Percentiles rank a stretch among this genome's conserved stretches.
These are phyloP conservation scores for Kandelia obovata DNA, from an alignment of 345 rosid species.

Conservation along the genomic window DNA sequence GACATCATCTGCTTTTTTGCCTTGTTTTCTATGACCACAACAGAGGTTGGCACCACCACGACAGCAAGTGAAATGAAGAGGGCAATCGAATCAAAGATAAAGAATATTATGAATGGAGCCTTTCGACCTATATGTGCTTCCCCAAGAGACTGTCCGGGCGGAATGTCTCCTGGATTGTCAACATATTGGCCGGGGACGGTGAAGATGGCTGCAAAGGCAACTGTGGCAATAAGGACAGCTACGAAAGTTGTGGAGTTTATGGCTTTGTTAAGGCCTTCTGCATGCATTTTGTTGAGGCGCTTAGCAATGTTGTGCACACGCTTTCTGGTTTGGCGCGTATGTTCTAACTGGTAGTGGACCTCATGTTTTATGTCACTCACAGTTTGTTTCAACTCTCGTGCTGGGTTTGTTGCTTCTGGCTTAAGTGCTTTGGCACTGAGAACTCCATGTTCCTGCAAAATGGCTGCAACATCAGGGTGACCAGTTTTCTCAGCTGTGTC, in stretches of 20 bases:
- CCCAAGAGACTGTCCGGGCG: constrained; percentile 52
- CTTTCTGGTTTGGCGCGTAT: constrained; percentile 76
- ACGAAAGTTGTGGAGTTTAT: constrained; percentile 93
- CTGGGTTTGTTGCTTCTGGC: constrained; percentile 49
- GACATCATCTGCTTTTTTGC: constrained; percentile 98
- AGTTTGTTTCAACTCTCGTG: constrained; percentile 80
- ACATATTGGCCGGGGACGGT: constrained; percentile 87
- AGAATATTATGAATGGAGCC: constrained; percentile 69
- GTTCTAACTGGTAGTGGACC: constrained; percentile 86
- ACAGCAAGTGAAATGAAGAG: constrained; percentile 92
- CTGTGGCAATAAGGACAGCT: constrained; percentile 88
- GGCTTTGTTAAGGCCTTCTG: constrained; percentile 90
- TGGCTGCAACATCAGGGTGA: constrained; percentile 41
- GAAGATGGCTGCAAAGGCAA: constrained; percentile 92
- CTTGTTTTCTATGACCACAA: constrained; percentile 85
- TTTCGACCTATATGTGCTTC: constrained; percentile 70
- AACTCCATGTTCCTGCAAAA: constrained; percentile 65
- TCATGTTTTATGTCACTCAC: constrained; percentile 95
- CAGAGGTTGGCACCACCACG: constrained; percentile 92
- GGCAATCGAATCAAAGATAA: constrained; percentile 75
- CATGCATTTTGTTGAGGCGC: constrained; percentile 78
- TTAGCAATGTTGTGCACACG: constrained; percentile 86
- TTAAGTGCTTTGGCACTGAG: constrained; percentile 57
- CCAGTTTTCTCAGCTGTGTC: constrained; percentile 88
- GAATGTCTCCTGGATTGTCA: constrained; percentile 38